phyloP scores from a whole-genome alignment of 805 yeast species.

The Debaryomyces tyrocola region DNA sequence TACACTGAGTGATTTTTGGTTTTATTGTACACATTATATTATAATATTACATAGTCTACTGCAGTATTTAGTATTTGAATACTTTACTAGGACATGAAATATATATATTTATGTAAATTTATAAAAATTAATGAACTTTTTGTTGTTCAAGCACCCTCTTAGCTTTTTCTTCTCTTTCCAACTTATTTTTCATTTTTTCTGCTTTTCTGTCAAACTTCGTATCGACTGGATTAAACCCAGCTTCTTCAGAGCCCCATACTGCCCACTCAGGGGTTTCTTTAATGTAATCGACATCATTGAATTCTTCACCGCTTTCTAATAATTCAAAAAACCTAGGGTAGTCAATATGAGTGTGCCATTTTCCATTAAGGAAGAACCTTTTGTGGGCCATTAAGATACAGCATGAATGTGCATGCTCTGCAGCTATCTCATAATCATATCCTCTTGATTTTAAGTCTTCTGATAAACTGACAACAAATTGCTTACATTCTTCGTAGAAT shows the following conservation, averaged over 20 bases:
- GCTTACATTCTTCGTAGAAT: constrained; percentile 84
- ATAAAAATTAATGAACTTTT: constrained; percentile 1
- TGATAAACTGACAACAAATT: constrained; percentile 65
- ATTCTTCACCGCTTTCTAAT: constrained; percentile 61
- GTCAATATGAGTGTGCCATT: constrained; percentile 89
- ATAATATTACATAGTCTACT: too few relatives aligned
- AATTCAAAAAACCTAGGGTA: constrained; percentile 74
- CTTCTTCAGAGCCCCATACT: constrained; percentile 77
- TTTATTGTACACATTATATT: too few relatives aligned
- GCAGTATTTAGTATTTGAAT: too few relatives aligned
- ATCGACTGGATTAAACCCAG: constrained; percentile 90
- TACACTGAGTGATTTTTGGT: too few relatives aligned
- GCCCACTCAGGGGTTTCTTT: constrained; percentile 90
- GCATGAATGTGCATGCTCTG: constrained; percentile 95
- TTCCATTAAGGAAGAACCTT: constrained; percentile 65
- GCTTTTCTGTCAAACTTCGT: constrained; percentile 65
- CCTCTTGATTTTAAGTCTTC: constrained; percentile 66
- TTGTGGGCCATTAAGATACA: constrained; percentile 81
- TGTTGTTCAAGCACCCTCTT: constrained; percentile 10
- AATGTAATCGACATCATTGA: constrained; percentile 78
- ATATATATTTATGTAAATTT: background rate
- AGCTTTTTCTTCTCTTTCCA: constrained; percentile 34
- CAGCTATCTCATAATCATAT: constrained; percentile 77
- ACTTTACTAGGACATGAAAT: too few relatives aligned
- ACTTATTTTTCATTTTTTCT: constrained; percentile 50